Conservation (phyloP, 1,284 basidiomycete species). For the Malassezia arunalokei region DNA sequence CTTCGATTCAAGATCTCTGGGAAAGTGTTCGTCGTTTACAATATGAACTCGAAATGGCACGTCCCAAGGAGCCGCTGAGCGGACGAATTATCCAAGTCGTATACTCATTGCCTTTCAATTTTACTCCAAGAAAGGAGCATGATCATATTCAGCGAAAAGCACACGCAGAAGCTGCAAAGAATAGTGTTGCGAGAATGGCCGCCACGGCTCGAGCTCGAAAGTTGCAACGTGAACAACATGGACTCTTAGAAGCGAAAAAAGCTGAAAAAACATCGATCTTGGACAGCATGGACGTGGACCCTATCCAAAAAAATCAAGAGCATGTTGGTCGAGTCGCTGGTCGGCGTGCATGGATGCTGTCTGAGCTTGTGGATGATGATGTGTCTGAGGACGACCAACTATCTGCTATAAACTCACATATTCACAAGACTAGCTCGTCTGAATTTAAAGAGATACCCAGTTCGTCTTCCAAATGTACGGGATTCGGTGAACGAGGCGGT, state of each 20-base stretch:
- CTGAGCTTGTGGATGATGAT: constrained; percentile 35
- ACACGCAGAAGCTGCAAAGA: constrained; percentile 30
- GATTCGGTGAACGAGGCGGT: constrained; percentile 18
- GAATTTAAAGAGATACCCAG: neutral
- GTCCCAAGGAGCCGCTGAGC: constrained; percentile 30
- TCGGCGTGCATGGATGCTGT: constrained; percentile 38
- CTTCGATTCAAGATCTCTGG: constrained; percentile 17
- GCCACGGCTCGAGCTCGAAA: constrained; percentile 33
- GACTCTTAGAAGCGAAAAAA: neutral
- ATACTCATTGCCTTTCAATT: constrained; percentile 42
- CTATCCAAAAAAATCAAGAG: constrained; percentile 37
- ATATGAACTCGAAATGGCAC: constrained; percentile 34
- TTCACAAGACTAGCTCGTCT: neutral
- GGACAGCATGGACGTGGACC: constrained; percentile 7
- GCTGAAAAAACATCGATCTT: neutral
- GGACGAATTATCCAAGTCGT: constrained; percentile 44
- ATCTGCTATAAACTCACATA: constrained; percentile 27
- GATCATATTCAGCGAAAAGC: constrained; percentile 33
- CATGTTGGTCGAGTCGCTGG: constrained; percentile 27
- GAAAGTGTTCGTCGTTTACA: constrained; percentile 29
- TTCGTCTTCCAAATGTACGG: neutral
- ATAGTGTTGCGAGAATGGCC: constrained; percentile 37
- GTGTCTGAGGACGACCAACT: constrained; percentile 35
- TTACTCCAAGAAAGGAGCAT: constrained; percentile 31
- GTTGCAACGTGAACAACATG: constrained; percentile 11